Conservation (phyloP, 1,284 basidiomycete species). For the Moniliophthora roreri region DNA sequence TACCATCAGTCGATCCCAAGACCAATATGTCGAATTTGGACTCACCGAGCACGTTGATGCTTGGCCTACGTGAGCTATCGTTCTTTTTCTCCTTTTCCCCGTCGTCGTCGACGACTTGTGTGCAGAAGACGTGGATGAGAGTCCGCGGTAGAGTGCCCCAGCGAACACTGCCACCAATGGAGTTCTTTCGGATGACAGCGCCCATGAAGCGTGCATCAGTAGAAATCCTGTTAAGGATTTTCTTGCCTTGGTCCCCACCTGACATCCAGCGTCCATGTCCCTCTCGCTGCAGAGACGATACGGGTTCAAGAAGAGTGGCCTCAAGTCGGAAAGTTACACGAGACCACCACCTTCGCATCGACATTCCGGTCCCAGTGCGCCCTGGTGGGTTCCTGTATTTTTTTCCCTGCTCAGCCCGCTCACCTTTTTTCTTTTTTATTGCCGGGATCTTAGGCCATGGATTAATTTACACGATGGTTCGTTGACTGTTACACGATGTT, state of each 20-base stretch:
- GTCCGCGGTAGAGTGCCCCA: no score
- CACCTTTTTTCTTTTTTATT: neutral
- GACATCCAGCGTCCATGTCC: constrained; percentile 1
- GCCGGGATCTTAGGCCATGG: constrained; percentile 30
- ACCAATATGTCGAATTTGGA: no score
- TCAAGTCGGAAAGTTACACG: constrained; percentile 13
- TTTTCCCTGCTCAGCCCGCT: constrained; percentile 20
- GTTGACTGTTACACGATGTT: no score
- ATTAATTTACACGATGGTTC: constrained; percentile 34
- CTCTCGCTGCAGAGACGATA: constrained; percentile 6
- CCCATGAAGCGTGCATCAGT: no score
- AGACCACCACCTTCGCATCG: constrained; percentile 35
- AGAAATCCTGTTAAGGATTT: neutral
- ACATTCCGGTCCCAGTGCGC: constrained; percentile 42
- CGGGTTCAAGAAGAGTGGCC: neutral
- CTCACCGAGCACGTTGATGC: no score
- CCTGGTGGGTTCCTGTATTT: constrained; percentile 26
- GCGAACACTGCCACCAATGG: no score
- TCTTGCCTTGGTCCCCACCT: neutral
- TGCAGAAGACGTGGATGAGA: no score
- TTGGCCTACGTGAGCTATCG: no score
- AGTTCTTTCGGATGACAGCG: no score
- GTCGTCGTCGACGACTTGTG: no score
- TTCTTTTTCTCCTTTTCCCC: no score
- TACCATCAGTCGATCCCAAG: no score